phyloP scores from a whole-genome alignment of 768 basidiomycete species.

The Boletus barrowsii region DNA sequence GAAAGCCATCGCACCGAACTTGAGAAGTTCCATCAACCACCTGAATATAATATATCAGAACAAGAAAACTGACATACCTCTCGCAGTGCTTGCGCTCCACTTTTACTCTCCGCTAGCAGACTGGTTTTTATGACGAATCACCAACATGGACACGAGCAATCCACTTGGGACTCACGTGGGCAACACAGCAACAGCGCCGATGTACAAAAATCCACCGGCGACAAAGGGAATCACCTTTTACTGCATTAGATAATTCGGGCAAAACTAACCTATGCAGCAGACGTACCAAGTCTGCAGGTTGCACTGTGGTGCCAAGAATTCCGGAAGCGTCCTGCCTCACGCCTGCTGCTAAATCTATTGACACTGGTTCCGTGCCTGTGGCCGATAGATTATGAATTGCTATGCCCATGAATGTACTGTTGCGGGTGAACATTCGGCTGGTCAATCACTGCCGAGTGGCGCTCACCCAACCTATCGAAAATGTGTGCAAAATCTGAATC shows the following conservation, averaged over 20 bases:
- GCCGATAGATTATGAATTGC: constrained; percentile 74
- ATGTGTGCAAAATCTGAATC: constrained; percentile 18
- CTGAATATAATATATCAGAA: constrained; percentile 12
- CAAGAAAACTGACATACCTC: constrained; percentile 50
- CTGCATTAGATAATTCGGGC: constrained; percentile 11
- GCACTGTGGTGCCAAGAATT: constrained; percentile 78
- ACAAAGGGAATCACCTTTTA: constrained; percentile 82
- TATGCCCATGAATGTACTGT: constrained; percentile 84
- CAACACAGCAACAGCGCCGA: constrained; percentile 87
- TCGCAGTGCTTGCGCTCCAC: constrained; percentile 82
- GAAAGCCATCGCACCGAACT: constrained; percentile 91
- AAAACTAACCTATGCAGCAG: constrained; percentile 10
- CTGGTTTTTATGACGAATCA: constrained; percentile 38
- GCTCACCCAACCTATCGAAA: constrained; percentile 36
- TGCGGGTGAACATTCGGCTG: constrained; percentile 2
- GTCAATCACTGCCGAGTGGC: background rate
- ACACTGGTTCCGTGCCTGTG: constrained; percentile 38
- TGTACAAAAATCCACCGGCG: constrained; percentile 90
- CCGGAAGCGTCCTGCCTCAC: constrained; percentile 74
- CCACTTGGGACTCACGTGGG: constrained; percentile 64
- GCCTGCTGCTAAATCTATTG: constrained; percentile 68
- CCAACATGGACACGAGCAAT: constrained; percentile 4
- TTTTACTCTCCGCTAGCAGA: constrained; percentile 82
- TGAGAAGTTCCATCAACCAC: constrained; percentile 25
- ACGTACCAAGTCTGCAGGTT: constrained; percentile 76